Evolutionary conservation across 495 filamentous ascomycete species (phyloP).

Genomic region (Neurospora sp.): DNA sequence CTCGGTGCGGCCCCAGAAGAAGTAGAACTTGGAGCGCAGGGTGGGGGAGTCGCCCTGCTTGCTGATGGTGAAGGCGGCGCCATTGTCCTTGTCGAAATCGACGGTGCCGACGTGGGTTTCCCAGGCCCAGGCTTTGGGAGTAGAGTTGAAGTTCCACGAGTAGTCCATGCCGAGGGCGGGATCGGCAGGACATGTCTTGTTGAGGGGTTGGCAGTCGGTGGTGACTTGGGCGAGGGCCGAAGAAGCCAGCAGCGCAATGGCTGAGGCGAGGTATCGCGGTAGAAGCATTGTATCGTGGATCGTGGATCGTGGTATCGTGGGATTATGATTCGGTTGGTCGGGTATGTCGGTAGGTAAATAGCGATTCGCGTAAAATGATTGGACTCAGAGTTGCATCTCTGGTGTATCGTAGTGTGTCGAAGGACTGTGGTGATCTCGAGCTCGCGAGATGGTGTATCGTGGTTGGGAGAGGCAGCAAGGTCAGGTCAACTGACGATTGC

Average conservation of each 20-base stretch:
- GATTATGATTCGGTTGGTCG: not conserved
- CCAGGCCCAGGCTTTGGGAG: conserved; percentile 48
- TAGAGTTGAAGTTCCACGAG: conserved; percentile 56
- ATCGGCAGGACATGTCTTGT: conserved; percentile 52
- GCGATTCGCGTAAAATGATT: not conserved
- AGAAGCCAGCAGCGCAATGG: conserved; percentile 32
- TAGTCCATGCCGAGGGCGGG: conserved; percentile 47
- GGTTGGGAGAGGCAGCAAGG: not conserved
- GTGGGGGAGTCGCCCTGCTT: conserved; percentile 66
- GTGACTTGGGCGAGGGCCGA: conserved; percentile 47
- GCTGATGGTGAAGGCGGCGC: conserved; percentile 54
- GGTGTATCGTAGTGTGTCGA: not conserved
- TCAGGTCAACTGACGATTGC: not conserved
- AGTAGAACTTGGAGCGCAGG: conserved; percentile 61
- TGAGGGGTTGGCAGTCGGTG: conserved; percentile 57
- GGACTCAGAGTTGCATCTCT: not conserved
- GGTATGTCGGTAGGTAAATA: not conserved
- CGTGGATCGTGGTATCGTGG: not conserved
- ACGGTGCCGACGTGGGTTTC: conserved; percentile 49
- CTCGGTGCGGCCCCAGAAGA: conserved; percentile 67
- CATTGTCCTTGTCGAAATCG: conserved; percentile 44
- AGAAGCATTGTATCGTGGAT: conserved; percentile 11
- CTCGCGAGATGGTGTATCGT: not conserved
- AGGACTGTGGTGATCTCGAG: not conserved
- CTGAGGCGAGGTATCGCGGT: conserved; percentile 21